Evolutionary conservation across 1,139 yeast species (phyloP), one percentile per base, ranked within the genome.

Genomic region (Yamadazyma membranifaciens): DNA sequence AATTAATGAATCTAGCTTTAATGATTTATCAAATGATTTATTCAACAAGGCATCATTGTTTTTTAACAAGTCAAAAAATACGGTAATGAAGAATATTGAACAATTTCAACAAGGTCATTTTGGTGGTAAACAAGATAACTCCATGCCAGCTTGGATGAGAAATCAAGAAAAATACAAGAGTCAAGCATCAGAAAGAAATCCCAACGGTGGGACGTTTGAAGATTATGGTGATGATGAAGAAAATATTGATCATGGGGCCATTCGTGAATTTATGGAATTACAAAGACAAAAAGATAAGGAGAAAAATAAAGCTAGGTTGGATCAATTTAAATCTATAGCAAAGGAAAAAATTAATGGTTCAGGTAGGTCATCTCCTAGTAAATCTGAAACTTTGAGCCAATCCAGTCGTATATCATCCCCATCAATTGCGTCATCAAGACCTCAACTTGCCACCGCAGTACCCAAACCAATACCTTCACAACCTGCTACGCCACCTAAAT

Each of bases 61-160:
- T 35, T 75, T 83, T 52, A 73, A 75, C 43, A 77, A 79, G 47
- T 85, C 92, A 2, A 73, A 75, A 44, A 69, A 80, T 45, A 80
- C 82, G 25, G 70, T 86, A 5, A 75, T 80, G 50, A 80, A 81
- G 51, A 86, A 87, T 32, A 66, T 85, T 33, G 86, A 81, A 42
- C 78, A 77, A 52, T 78, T 83, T 48, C 79, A 79, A 47, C 59
- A 58, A 20, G 37, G 37, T 9, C 6, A 9, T 9, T 15, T 4
- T 14, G 14, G 26, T 9, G 20, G 13, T 20, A 63, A 40, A 46
- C 38, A 46, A 3, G 40, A 58, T 37, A 71, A 71, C 41, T 75
- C 76, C 12, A 63, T 75, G 45, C 96, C 96, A 0, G 81, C 84
- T 3, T 87, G 96, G 96, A 83, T 87, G 92, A 73, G 69, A 44